phyloP scores from a whole-genome alignment of 2,329 filamentous ascomycete genomes.

The Ceratocystis diversiconidia region DNA sequence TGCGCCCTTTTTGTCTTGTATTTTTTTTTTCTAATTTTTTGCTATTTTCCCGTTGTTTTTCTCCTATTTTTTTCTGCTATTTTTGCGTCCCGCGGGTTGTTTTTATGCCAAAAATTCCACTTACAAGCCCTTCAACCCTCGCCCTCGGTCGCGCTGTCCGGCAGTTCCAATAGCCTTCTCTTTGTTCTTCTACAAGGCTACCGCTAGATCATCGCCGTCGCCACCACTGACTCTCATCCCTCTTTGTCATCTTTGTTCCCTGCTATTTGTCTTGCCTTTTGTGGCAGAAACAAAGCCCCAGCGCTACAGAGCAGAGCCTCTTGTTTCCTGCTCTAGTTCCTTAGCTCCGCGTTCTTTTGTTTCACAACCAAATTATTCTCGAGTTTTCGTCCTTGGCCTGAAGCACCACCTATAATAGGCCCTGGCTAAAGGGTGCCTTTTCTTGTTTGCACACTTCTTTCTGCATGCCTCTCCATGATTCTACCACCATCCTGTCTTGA shows the following conservation, averaged over 20 bases:
- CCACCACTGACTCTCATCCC: not conserved
- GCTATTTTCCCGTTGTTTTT: not conserved
- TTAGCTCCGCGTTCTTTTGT: not conserved
- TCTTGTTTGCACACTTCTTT: too few relatives aligned
- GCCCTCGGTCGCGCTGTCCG: too few relatives aligned
- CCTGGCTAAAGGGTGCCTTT: not conserved
- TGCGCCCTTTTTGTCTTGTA: not conserved
- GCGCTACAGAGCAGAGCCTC: not conserved
- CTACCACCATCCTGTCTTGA: not conserved
- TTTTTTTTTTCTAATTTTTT: not conserved
- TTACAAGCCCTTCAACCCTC: too few relatives aligned
- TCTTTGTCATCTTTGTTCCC: not conserved
- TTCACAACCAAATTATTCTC: not conserved
- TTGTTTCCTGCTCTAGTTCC: not conserved
- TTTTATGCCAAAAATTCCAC: too few relatives aligned
- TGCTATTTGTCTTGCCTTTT: not conserved
- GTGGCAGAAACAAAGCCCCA: not conserved
- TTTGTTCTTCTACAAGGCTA: not conserved
- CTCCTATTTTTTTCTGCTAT: not conserved
- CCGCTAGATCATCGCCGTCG: not conserved
- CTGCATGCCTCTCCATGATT: slow-evolving; percentile 5
- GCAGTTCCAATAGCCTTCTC: not conserved
- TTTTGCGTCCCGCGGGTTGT: too few relatives aligned
- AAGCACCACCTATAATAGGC: not conserved
- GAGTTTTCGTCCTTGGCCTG: not conserved